These are phyloP conservation scores for Entomortierella lignicola DNA, from an alignment of 192 early-diverging fungal genomes.

Conservation along the genomic window DNA sequence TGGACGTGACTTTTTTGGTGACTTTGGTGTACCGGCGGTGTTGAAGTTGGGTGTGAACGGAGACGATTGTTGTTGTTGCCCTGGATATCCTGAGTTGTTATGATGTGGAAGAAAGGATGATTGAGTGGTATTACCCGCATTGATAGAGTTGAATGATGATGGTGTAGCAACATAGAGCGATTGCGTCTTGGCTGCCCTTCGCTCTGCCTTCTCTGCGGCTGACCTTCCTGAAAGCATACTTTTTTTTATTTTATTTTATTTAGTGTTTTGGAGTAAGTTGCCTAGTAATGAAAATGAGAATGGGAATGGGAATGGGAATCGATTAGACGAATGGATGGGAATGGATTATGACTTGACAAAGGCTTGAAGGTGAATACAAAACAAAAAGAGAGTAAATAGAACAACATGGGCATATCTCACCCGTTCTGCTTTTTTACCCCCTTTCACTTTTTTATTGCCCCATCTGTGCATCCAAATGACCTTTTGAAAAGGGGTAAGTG, in stretches of 20 bases:
- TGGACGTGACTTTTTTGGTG: constrained; percentile 37
- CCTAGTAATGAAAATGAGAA: constrained; percentile 29
- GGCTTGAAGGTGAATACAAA: background rate
- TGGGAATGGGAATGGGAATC: constrained; percentile 3
- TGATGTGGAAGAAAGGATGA: constrained; percentile 22
- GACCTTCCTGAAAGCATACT: constrained; percentile 44
- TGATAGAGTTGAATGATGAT: constrained; percentile 7
- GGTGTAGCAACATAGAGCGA: constrained; percentile 51
- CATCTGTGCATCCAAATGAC: too few relatives aligned
- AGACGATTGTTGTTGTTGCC: constrained; percentile 7
- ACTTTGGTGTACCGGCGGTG: constrained; percentile 23
- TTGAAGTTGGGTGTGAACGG: background rate
- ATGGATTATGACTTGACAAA: background rate
- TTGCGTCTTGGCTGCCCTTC: constrained; percentile 48
- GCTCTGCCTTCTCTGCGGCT: constrained; percentile 42
- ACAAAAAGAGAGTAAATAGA: background rate
- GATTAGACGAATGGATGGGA: constrained; percentile 17
- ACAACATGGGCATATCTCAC: background rate
- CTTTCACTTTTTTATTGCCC: background rate
- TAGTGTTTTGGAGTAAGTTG: background rate
- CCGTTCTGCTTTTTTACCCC: background rate
- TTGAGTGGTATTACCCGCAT: constrained; percentile 8
- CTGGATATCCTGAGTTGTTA: constrained; percentile 6
- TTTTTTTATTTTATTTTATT: background rate
- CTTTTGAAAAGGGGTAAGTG: too few relatives aligned